Evolutionary conservation across 345 rosid genomes (phyloP).

Genomic region (Syzygium aromaticum): DNA sequence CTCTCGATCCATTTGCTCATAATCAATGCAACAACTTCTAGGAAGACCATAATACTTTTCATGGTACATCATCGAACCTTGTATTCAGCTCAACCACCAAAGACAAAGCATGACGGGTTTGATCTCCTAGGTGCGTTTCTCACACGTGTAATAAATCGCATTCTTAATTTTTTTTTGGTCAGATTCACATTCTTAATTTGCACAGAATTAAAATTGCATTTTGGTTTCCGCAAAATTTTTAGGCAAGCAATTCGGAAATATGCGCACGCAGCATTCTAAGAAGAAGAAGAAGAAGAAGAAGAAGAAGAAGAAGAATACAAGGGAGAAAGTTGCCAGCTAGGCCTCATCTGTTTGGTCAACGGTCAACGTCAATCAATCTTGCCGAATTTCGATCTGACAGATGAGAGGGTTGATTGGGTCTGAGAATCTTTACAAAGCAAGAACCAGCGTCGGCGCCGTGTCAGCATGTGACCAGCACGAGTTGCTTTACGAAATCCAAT

Average conservation of each 20-base stretch:
- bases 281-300: background rate
- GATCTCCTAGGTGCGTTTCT: background rate
- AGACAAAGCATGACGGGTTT: background rate
- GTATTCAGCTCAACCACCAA: background rate
- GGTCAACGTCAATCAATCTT: background rate
- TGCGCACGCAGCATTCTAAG: background rate
- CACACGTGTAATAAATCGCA: background rate
- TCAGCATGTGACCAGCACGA: background rate
- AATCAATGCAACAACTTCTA: background rate
- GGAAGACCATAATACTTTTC: background rate
- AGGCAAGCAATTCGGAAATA: background rate
- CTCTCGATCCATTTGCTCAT: background rate
- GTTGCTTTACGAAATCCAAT: background rate
- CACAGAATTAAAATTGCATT: background rate
- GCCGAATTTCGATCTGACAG: background rate
- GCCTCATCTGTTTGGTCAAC: background rate
- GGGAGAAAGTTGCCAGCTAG: background rate
- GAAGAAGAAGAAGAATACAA: background rate
- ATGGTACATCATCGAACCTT: background rate
- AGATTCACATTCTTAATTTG: background rate
- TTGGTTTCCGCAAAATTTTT: background rate
- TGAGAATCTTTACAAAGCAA: background rate
- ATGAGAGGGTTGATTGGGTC: background rate
- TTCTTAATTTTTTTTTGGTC: no score
- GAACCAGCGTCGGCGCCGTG: background rate